Base-by-base conservation (phyloP, 1,284 basidiomycete species). In the Cryptococcus sp. region DNA sequence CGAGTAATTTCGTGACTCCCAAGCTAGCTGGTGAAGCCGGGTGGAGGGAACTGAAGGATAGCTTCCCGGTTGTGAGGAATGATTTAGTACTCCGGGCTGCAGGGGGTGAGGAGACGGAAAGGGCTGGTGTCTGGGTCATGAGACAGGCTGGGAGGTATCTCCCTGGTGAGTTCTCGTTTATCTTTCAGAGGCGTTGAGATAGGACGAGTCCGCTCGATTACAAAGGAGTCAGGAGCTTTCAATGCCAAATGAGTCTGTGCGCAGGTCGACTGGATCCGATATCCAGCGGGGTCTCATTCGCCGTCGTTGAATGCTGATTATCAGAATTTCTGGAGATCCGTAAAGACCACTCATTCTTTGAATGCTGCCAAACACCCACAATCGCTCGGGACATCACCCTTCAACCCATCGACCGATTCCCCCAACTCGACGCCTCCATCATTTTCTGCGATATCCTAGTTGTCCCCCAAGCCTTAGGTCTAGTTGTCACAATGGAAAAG, bases 81-180 rank as follows among this genome's bases (percentile, higher is more conserved):
- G 91, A 98, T 70, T 80, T 97, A 49, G 74, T 97, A 44, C 76
- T 98, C 53, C 83, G 91, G 37, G 93, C 94, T 48, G 93, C 94
- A 48, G 77, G 83, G 72, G 90, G 91, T 13, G 85, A 94, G 76
- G 79, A 83, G 72, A 93, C 91, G 0, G 87, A 90, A 67, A 84
- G 90, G 53, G 91, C 94, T 2, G 94, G 94, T 13, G 91, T 96
- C 56, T 99, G 94, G 94, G 88, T 98, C 56, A 99, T 99, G 94
- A 83, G 96, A 31, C 94, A 99, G 73, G 96, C 96, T 19, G 93
- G 94, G 43, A 82, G 93, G 49, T 96, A 96, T 76, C 83, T 97
- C 47, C 92, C 92, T 74, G 92, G 91, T 91, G 66, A 74, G 79
- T 74, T n/a, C 21, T 19, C 28, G 18, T 9, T 24, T n/a, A 28